A percentile compares a stretch with the other conserved stretches of the same genome.
These are phyloP conservation scores for Cicer yamashitae DNA, from an alignment of 306 rosid genomes.

Conservation along the genomic window DNA sequence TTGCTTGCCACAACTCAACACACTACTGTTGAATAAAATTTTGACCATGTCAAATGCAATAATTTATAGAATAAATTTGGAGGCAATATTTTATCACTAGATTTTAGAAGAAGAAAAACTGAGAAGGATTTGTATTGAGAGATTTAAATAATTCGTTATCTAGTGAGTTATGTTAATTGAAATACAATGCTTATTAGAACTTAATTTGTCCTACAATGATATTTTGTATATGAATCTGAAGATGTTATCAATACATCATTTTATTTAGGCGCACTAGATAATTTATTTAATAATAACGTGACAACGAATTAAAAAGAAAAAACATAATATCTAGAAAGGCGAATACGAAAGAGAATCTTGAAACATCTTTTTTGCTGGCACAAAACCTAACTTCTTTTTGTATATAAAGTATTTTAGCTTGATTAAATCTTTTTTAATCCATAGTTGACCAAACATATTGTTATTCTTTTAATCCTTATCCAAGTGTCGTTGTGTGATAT, in stretches of 20 bases:
- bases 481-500: background rate
- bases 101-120: too few species aligned
- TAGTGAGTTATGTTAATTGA: too few species aligned
- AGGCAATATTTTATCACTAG: too few species aligned
- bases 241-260: background rate
- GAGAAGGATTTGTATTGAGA: too few species aligned
- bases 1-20: too few species aligned
- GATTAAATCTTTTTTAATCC: constrained; percentile 18
- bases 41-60: too few species aligned
- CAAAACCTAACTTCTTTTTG: constrained; percentile 40
- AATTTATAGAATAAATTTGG: too few species aligned
- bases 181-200: too few species aligned
- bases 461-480: constrained; percentile 35
- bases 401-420: constrained; percentile 11
- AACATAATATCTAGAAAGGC: background rate
- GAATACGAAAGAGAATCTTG: constrained; percentile 3
- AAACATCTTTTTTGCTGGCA: constrained; percentile 38
- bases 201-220: too few species aligned
- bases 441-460: constrained; percentile 22
- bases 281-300: background rate
- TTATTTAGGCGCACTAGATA: background rate
- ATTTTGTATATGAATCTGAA: background rate
- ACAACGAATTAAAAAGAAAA: constrained; percentile 9
- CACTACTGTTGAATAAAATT: too few species aligned
- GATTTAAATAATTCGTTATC: too few species aligned